Evolutionary conservation across 1,139 yeast species (phyloP), one percentile per base, ranked within the genome.

Genomic region (Taphrina wiesneri): DNA sequence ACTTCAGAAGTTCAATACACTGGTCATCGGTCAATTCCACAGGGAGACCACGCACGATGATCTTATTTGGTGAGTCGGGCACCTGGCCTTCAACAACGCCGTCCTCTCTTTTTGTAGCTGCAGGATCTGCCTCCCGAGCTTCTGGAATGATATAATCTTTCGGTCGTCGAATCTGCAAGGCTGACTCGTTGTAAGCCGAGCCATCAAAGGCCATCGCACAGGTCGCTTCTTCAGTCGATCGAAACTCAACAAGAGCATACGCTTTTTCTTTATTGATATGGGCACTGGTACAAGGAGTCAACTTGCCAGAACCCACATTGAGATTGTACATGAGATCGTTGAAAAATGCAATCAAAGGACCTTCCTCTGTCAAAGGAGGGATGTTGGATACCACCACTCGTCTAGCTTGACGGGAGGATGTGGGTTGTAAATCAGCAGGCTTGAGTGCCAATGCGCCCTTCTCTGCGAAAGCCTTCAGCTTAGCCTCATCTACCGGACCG

Each of bases 161-260:
- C 0, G 95, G 93, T 71, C 96, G 79, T 9, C 75, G 70, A 2
- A 86, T 73, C 1, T 69, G 72, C 15, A 86, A 72, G 9, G 70
- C 70, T 13, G 74, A 13, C 78, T 79, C 63, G 79, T 73, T 74
- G 59, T 51, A 75, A 69, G 49, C 76, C 19, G 70, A 73, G 0
- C 80, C 81, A 69, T 79, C 78, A 62, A 85, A 77, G 0, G 88
- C 80, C 45, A 81, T 75, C 0, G 84, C 79, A 0, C 85, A 75
- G 0, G 95, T 87, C 0, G 95, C 88, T 67, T 83, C 79, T n/a
- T 79, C 77, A 54, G 83, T 76, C 61, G 81, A 81, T 3, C 80
- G 77, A 67, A 88, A 82, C 70, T 84, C 86, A 7, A 88, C 73
- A 2, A 67, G 36, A 2, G 68, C 72, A 19, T 69, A 65, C 15